phyloP scores from a whole-genome alignment of 352 stramenopile genomes.

The Pythium vanterpoolii region DNA sequence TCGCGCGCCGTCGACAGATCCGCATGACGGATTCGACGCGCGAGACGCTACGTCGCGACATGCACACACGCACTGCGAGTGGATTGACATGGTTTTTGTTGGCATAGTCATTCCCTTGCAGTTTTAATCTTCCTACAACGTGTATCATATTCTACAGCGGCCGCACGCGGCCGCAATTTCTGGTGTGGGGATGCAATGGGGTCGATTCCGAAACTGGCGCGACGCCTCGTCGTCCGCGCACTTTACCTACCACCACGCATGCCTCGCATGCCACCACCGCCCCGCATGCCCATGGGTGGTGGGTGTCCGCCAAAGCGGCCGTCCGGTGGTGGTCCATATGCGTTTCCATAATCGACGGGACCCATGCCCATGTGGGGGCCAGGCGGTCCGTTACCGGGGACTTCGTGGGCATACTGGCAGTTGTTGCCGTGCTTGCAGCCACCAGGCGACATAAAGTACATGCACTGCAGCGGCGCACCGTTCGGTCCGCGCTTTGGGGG shows the following conservation, averaged over 20 bases:
- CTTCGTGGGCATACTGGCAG: conserved; percentile 70
- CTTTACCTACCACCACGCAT: conserved; percentile 59
- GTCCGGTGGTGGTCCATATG: conserved; percentile 55
- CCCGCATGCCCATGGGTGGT: conserved; percentile 39
- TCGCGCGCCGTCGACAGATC: no score
- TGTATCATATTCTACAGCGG: background rate
- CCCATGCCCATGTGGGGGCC: conserved; percentile 16
- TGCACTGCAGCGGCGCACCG: conserved; percentile 42
- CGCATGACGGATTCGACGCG: background rate
- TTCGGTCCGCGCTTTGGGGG: conserved; percentile 41
- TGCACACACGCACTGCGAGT: background rate
- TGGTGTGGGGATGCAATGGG: background rate
- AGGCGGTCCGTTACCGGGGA: conserved; percentile 12
- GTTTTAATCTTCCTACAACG: background rate
- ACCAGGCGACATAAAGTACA: conserved; percentile 60
- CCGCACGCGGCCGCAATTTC: background rate
- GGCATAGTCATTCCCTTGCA: background rate
- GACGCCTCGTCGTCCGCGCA: background rate
- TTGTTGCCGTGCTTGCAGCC: conserved; percentile 72
- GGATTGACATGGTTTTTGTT: background rate
- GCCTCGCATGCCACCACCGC: conserved; percentile 34
- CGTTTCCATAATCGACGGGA: conserved; percentile 41
- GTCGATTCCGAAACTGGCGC: background rate
- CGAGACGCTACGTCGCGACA: background rate
- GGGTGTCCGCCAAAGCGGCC: conserved; percentile 39